Base-by-base conservation (phyloP, 2,329 filamentous ascomycete genomes). In the Cytospora piceicola region DNA sequence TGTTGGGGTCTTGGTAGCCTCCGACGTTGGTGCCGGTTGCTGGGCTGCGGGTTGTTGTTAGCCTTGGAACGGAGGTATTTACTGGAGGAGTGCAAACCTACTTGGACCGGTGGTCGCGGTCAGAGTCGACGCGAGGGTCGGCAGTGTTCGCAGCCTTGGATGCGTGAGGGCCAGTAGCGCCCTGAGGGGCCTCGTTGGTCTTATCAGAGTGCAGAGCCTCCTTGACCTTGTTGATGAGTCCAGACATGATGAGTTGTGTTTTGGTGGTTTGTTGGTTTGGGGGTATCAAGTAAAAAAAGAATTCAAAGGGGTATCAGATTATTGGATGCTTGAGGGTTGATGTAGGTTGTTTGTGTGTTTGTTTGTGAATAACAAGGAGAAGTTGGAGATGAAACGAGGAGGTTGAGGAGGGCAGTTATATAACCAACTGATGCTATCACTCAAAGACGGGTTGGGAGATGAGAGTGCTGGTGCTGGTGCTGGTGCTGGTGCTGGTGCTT, bases 171-270 rank as follows among this genome's bases (percentile, higher is more conserved):
- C 80, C 79, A 64, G 73, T 61, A 27, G 70, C 73, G 4, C 73
- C 74, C 27, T 69, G 64, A 71, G 72, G 64, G 30, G 60, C 70
- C 63, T 75, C 69, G 66, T 71, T 49, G 70, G 72, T 63, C 72
- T 81, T 78, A 75, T 82, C 79, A 68, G 78, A 76, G 71, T 78
- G 73, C 66, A 86, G 74, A 68, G 79, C 82, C 4, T 86, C 83
- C 81, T 87, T 87, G 75, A 86, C 81, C 77, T 87, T 87, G 80
- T 87, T 82, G 73, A 86, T 75, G 72, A 87, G 77, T 71, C 77
- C 76, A 76, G 85, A 85, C 85, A 87, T 87, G 73, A 68, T 85
- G 78, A 36, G 4, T 14, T 9, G 2, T 65, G 57, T 72, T 66
- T 61, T 69, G 71, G 61, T 58, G 29, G 52, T 56, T 70, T 3